phyloP scores from a whole-genome alignment of 2,329 filamentous ascomycete genomes.

The Fusarium lateritium region DNA sequence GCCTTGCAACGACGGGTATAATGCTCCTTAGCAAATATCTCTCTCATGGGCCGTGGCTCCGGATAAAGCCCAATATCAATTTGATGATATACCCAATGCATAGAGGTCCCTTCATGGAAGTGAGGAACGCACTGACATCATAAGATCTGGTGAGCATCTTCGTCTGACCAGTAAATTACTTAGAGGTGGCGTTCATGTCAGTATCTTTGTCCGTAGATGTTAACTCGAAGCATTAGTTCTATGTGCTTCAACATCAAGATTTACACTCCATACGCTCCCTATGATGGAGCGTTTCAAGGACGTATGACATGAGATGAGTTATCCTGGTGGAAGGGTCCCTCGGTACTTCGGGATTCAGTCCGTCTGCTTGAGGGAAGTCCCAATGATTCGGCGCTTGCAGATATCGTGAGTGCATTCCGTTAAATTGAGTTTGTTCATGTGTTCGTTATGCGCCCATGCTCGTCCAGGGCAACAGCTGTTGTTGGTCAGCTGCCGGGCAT shows the following conservation, averaged over 20 bases:
- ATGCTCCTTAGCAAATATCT: conserved; percentile 6
- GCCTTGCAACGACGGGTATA: conserved; percentile 2
- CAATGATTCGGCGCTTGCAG: conserved; percentile 12
- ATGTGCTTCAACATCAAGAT: not conserved
- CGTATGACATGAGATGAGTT: not conserved
- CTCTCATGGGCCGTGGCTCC: conserved; percentile 16
- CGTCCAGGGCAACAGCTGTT: conserved; percentile 18
- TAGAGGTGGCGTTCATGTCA: not conserved
- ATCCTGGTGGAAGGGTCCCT: conserved; percentile 6
- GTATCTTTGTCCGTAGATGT: not conserved
- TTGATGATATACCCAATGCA: not conserved
- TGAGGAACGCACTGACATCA: not conserved
- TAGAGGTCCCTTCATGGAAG: not conserved
- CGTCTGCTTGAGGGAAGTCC: conserved; percentile 30
- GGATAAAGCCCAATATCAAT: not conserved
- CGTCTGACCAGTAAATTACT: not conserved
- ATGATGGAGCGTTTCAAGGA: not conserved
- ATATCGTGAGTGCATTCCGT: conserved; percentile 18
- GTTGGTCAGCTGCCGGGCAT: conserved; percentile 24
- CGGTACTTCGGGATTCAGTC: conserved; percentile 42
- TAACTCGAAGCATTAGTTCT: not conserved
- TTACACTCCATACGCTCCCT: not conserved
- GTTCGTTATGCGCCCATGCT: conserved; percentile 20
- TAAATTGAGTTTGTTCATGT: conserved; percentile 32
- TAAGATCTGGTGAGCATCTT: not conserved